phyloP scores from a whole-genome alignment of 2,329 filamentous ascomycete genomes.

The Hypoxylon sp. region DNA sequence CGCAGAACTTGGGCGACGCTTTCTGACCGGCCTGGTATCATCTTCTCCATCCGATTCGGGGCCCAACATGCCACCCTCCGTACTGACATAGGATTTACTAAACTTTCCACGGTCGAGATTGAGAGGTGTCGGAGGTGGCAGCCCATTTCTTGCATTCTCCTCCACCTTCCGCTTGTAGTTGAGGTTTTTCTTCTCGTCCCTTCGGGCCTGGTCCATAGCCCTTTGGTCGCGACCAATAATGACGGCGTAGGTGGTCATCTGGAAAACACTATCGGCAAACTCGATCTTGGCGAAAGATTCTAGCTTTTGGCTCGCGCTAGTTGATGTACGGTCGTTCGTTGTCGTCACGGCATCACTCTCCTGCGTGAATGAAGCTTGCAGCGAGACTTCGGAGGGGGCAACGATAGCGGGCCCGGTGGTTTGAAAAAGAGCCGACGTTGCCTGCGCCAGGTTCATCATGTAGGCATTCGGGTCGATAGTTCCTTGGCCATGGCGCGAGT shows the following conservation, averaged over 20 bases:
- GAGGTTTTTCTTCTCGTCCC: conserved; percentile 59
- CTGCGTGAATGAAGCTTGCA: conserved; percentile 45
- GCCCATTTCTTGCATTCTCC: conserved; percentile 57
- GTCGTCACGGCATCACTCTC: conserved; percentile 45
- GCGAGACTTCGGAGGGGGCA: conserved; percentile 47
- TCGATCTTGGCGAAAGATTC: conserved; percentile 69
- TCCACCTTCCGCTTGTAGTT: conserved; percentile 55
- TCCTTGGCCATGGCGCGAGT: conserved; percentile 39
- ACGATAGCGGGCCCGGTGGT: conserved; percentile 42
- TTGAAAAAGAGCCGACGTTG: conserved; percentile 36
- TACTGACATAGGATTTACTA: conserved; percentile 72
- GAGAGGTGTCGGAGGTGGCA: conserved; percentile 61
- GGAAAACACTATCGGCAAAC: conserved; percentile 79
- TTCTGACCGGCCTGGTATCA: conserved; percentile 54
- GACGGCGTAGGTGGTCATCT: conserved; percentile 78
- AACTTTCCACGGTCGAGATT: conserved; percentile 62
- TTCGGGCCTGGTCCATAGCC: conserved; percentile 63
- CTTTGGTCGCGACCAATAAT: conserved; percentile 76
- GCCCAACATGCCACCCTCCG: conserved; percentile 73
- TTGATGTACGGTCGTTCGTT: conserved; percentile 48
- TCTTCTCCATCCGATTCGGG: conserved; percentile 67
- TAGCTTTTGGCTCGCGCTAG: conserved; percentile 52
- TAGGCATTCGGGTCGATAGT: conserved; percentile 46
- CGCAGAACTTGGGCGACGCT: conserved; percentile 55
- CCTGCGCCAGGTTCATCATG: conserved; percentile 44